Base-by-base conservation (phyloP, 2,329 filamentous ascomycete species). In the Lecanicillium sp. region DNA sequence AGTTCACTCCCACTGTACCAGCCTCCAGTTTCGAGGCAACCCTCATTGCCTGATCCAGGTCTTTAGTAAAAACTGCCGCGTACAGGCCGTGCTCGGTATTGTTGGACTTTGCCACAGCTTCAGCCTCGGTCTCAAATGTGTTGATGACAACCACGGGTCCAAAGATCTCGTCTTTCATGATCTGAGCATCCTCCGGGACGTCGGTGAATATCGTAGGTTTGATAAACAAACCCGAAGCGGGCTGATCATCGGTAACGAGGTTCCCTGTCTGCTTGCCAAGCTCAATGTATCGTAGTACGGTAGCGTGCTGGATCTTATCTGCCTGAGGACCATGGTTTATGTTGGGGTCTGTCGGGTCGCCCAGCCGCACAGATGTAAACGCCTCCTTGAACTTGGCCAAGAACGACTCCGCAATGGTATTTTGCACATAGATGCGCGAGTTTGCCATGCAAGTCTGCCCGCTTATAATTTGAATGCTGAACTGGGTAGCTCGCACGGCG, bases 81-180 rank as follows among this genome's bases (percentile, higher is more conserved):
- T 71, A 73, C 0, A 79, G 60, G 2, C 76, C 76, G 47, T 73
- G 77, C 2, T 63, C 68, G 2, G 69, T 71, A 44, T 76, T 46
- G 33, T 63, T 63, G 0, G 59, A 58, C 7, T 53, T 49, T 5
- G 32, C 37, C 2, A 64, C 36, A 0, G 56, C 60, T 29, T 63
- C 58, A 0, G 49, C 49, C 18, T 63, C 60, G 0, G 51, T 52
- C 15, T 48, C 48, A 39, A 64, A 61, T 60, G 44, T 68, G 38
- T 68, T 68, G 45, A 82, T 70, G 17, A 69, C 69, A 1, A 77
- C 71, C 4, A 84, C 77, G 0, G 79, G 77, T 0, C 79, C 78
- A 44, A 83, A 83, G 1, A 81, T 67, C 44, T 82, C 77, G 46
- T 81, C 75, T 15, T 69, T 67, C 56, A 71, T 72, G 36, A 81